Percentiles rank a stretch among this genome's conserved stretches.
Conservation (phyloP, 352 stramenopile genomes). For the Phytophthora pisi region DNA sequence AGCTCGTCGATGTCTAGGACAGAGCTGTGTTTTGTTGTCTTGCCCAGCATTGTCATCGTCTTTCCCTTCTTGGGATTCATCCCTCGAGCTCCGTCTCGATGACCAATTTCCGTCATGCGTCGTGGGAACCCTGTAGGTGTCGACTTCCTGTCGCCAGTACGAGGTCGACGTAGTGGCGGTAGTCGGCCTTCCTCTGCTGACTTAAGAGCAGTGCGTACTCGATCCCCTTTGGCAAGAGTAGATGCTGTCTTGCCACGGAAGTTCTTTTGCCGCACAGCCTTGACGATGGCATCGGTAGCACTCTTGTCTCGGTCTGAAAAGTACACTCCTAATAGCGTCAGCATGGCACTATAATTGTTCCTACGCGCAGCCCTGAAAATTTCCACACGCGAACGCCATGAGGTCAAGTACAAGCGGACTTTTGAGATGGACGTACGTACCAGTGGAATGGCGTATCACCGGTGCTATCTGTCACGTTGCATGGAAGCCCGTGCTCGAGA, state of each 20-base stretch:
- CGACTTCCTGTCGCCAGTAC: slow-evolving; percentile 3
- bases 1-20: slow-evolving; percentile 8
- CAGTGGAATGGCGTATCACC: slow-evolving; percentile 76
- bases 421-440: slow-evolving; percentile 26
- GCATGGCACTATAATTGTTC: slow-evolving; percentile 65
- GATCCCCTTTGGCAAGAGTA: slow-evolving; percentile 49
- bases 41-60: slow-evolving; percentile 18
- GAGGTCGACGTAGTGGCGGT: slow-evolving; percentile 30
- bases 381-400: background rate
- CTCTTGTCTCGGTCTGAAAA: slow-evolving; percentile 35
- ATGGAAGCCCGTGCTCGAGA: slow-evolving; percentile 46
- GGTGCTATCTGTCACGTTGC: slow-evolving; percentile 47
- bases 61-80: slow-evolving; percentile 18
- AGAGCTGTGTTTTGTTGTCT: slow-evolving; percentile 19
- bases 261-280: slow-evolving; percentile 50
- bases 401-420: background rate
- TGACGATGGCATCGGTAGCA: slow-evolving; percentile 35
- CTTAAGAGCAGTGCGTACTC: slow-evolving; percentile 48
- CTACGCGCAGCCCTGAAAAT: slow-evolving; percentile 53
- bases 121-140: slow-evolving; percentile 6
- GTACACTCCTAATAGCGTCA: slow-evolving; percentile 54
- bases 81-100: slow-evolving; percentile 12
- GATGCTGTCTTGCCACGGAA: slow-evolving; percentile 49
- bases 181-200: slow-evolving; percentile 58
- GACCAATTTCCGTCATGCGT: slow-evolving; percentile 39